These are phyloP conservation scores for Trichocladium uniseriatum DNA, from an alignment of 495 filamentous ascomycete genomes.

Conservation along the genomic window DNA sequence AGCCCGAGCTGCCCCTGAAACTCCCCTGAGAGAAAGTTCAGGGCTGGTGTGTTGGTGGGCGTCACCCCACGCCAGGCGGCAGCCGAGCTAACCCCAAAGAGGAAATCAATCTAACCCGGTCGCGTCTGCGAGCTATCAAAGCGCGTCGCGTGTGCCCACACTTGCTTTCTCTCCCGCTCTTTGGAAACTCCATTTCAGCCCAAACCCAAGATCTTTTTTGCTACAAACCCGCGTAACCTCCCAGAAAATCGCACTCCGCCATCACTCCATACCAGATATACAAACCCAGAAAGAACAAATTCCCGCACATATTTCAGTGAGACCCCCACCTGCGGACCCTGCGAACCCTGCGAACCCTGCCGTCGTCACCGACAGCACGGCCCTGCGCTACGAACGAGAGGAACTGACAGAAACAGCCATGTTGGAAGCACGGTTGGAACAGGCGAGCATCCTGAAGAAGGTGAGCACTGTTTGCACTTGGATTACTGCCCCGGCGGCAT, in stretches of 20 bases:
- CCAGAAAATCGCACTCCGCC: not conserved
- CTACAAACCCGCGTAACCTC: not conserved
- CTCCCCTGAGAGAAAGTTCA: no score
- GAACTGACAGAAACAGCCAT: conserved; percentile 35
- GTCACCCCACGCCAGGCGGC: not conserved
- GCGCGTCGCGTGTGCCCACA: conserved; percentile 15
- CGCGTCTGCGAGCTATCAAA: conserved; percentile 4
- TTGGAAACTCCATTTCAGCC: conserved; percentile 9
- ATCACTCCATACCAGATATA: not conserved
- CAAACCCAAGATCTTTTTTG: conserved; percentile 1
- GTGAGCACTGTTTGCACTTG: conserved; percentile 36
- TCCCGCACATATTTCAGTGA: conserved; percentile 7
- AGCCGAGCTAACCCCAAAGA: conserved; percentile 5
- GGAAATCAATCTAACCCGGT: conserved; percentile 21
- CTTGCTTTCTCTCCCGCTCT: conserved; percentile 6
- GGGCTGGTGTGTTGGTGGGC: no score
- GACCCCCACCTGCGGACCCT: not conserved
- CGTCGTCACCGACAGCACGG: not conserved
- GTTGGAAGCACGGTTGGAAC: conserved; percentile 95
- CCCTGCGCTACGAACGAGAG: not conserved
- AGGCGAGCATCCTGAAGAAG: conserved; percentile 92
- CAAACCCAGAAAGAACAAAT: not conserved
- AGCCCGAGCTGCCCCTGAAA: no score
- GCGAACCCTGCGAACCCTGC: not conserved
- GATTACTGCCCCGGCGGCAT: not conserved